A percentile compares a stretch with the other conserved stretches of the same genome.
These are phyloP conservation scores for Phytophthora foliorum DNA, from an alignment of 352 stramenopile genomes.

Conservation along the genomic window DNA sequence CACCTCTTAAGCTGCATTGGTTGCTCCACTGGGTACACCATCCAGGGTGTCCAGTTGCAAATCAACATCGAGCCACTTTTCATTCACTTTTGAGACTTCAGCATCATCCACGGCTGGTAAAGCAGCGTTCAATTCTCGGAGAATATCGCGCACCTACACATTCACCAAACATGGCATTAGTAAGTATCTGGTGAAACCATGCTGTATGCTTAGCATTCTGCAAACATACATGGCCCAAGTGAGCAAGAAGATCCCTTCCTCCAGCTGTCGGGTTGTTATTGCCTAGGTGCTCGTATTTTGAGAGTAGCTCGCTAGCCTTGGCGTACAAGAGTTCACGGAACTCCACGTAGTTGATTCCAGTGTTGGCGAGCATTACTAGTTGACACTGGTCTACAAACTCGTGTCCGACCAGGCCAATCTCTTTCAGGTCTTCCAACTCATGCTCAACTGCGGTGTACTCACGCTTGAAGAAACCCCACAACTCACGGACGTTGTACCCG, in stretches of 20 bases:
- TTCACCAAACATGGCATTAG: neutral
- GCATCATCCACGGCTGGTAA: constrained; percentile 29
- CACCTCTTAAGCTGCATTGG: constrained; percentile 1
- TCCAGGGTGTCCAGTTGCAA: constrained; percentile 28
- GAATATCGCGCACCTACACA: constrained; percentile 41
- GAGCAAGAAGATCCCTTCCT: constrained; percentile 26
- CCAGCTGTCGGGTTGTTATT: neutral
- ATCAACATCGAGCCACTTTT: constrained; percentile 38
- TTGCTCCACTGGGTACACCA: neutral
- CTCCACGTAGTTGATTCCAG: constrained; percentile 80
- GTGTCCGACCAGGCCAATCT: constrained; percentile 56
- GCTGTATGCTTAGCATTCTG: neutral
- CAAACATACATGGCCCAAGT: constrained; percentile 41
- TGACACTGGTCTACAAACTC: constrained; percentile 82
- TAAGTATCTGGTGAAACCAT: constrained; percentile 1
- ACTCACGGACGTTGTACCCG: constrained; percentile 68
- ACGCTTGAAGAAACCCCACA: constrained; percentile 80
- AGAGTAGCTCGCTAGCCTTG: constrained; percentile 54
- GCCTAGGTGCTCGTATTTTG: neutral
- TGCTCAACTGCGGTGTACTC: constrained; percentile 69
- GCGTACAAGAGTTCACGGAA: constrained; percentile 66
- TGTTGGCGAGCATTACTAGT: constrained; percentile 80
- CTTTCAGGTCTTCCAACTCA: constrained; percentile 73
- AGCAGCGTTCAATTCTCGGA: constrained; percentile 38
- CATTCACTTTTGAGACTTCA: constrained; percentile 10